Conservation (phyloP, 1,284 basidiomycete species). For the Trametes pubescens region DNA sequence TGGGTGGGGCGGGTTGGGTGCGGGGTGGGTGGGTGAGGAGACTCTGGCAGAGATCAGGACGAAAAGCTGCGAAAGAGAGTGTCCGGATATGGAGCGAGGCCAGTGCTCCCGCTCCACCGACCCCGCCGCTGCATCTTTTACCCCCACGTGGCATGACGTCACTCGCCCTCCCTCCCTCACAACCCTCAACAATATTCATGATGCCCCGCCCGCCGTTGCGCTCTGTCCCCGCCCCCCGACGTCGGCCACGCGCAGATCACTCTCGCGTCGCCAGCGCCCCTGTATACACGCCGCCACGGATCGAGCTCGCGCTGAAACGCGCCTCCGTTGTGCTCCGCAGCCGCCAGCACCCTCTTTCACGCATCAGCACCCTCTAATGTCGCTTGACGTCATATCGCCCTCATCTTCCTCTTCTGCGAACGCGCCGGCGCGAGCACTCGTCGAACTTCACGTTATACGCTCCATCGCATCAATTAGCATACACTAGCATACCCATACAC, state of each 20-base stretch:
- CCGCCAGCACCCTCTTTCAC: slow-evolving; percentile 6
- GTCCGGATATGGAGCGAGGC: not conserved
- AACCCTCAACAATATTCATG: slow-evolving; percentile 14
- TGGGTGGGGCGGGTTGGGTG: not conserved
- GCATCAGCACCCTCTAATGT: slow-evolving; percentile 27
- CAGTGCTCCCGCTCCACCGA: slow-evolving; percentile 1
- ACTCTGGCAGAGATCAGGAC: not conserved
- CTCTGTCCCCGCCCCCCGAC: not conserved
- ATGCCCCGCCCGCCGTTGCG: slow-evolving; percentile 1
- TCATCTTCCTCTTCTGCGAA: slow-evolving; percentile 9
- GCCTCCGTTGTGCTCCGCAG: not conserved
- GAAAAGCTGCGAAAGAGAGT: not conserved
- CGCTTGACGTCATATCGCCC: slow-evolving; percentile 28
- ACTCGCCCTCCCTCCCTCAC: not conserved
- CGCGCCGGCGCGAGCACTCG: not conserved
- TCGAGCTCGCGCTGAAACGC: not conserved
- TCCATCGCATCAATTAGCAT: slow-evolving; percentile 8
- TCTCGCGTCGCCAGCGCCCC: not conserved
- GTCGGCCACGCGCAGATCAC: not conserved
- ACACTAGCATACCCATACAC: slow-evolving; percentile 22
- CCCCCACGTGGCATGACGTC: slow-evolving; percentile 21
- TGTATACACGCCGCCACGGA: not conserved
- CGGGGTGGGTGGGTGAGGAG: not conserved
- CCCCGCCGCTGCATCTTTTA: slow-evolving; percentile 10
- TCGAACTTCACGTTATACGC: slow-evolving; percentile 13